Evolutionary conservation across 2,329 filamentous ascomycete genomes (phyloP).

Genomic region (Xylariaceae sp.): DNA sequence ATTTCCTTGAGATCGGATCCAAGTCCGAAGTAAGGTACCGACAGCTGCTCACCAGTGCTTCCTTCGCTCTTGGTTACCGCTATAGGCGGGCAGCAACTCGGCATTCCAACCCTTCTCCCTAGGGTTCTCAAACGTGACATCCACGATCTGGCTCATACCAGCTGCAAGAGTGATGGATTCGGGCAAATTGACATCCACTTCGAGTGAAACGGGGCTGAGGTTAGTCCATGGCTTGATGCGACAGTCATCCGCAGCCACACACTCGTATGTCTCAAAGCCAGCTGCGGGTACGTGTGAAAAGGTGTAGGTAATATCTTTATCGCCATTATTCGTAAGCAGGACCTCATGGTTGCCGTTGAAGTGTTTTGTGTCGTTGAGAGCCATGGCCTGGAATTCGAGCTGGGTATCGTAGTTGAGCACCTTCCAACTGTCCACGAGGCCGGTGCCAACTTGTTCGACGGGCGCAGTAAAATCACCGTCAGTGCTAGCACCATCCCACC

Average conservation of each 20-base stretch:
- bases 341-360: background rate
- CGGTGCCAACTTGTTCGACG: background rate
- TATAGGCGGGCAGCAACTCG: conserved; percentile 33
- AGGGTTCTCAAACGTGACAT: conserved; percentile 31
- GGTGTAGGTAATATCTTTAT: background rate
- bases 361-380: background rate
- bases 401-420: background rate
- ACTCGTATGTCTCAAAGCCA: background rate
- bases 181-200: background rate
- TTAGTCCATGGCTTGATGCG: background rate
- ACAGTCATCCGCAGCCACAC: background rate
- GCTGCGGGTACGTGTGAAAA: background rate
- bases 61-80: conserved; percentile 31
- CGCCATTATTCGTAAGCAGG: background rate
- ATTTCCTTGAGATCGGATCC: background rate
- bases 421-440: conserved; percentile 10
- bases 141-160: conserved; percentile 26
- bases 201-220: background rate
- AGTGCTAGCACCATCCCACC: background rate
- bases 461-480: background rate
- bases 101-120: conserved; percentile 27
- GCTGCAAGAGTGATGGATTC: background rate
- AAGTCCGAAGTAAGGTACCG: background rate
- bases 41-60: background rate
- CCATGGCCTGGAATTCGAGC: background rate